Base-by-base conservation (phyloP, 306 rosid genomes). In the Begonia masoniana region DNA sequence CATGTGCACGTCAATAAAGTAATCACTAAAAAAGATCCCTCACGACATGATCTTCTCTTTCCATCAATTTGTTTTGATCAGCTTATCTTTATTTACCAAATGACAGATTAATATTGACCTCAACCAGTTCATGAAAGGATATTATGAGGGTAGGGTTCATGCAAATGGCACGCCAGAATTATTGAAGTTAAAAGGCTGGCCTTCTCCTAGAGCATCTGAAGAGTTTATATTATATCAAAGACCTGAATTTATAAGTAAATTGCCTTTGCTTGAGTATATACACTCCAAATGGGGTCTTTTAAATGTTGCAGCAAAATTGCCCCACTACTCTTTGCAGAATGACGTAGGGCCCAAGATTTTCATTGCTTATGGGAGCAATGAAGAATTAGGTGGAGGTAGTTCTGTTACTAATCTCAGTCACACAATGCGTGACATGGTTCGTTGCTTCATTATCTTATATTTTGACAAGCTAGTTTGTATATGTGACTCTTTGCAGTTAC, bases 271-370 rank as follows among this genome's bases (percentile, higher is more conserved):
- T 36, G 87, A 92, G 84, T 92, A 83, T 68, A 86, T 92, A 58
- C 99, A 86, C 85, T 83, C 95, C 50, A 86, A 86, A 72, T 86
- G 94, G 95, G 99, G 99, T 76, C 86, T 92, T 78, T 87, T 92
- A 41, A 92, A 92, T 70, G 99, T 92, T 77, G 95, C 96, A 55
- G 96, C 99, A 61, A 92, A 92, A 71, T 62, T 86, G 81, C 99
- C 99, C 58, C 99, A 92, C 67, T 92, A 81, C 82, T 92, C 99
- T 71, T 74, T 92, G 73, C 95, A 86, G 74, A 92, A 86, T 74
- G 96, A 92, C 13, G 99, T 79, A 54, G 99, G 99, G 50, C 99
- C 96, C 54, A 92, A 86, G 81, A 86, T 86, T 58, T 81, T 79
- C 68, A 74, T 86, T 63, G 77, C 88, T 58, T 83, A 92, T 70